These are phyloP conservation scores for Russula abietina DNA, from an alignment of 768 basidiomycete genomes.

Conservation along the genomic window DNA sequence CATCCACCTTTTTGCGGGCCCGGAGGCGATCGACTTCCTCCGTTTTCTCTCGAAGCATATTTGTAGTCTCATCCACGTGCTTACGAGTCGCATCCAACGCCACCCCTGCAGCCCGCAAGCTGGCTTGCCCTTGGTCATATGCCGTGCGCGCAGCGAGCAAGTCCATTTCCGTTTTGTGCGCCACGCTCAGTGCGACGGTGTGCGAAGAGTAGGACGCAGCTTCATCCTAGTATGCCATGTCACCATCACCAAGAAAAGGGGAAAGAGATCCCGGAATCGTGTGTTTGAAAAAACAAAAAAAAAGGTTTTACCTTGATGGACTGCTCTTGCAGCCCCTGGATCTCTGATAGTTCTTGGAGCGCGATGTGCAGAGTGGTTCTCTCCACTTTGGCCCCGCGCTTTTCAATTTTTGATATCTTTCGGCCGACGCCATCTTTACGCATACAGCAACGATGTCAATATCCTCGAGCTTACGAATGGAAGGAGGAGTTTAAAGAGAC, in stretches of 20 bases:
- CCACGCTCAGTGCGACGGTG: conserved; percentile 45
- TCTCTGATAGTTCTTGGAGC: conserved; percentile 55
- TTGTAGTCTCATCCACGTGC: conserved; percentile 52
- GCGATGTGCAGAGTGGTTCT: conserved; percentile 54
- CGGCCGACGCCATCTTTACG: conserved; percentile 51
- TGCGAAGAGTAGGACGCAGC: conserved; percentile 49
- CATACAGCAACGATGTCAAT: not conserved
- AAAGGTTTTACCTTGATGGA: conserved; percentile 45
- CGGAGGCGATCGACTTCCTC: conserved; percentile 65
- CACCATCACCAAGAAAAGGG: no score
- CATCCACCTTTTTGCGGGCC: conserved; percentile 60
- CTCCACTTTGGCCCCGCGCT: conserved; percentile 62
- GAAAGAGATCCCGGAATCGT: not conserved
- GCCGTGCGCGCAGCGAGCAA: conserved; percentile 50
- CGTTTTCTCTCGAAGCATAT: conserved; percentile 62
- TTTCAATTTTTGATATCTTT: conserved; percentile 62
- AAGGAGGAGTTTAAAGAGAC: not conserved
- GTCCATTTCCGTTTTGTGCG: conserved; percentile 58
- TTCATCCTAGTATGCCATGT: conserved; percentile 41
- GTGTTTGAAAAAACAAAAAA: not conserved
- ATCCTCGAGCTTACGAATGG: not conserved
- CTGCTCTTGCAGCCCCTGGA: conserved; percentile 66
- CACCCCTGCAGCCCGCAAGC: conserved; percentile 41
- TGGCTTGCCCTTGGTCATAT: conserved; percentile 25
- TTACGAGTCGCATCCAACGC: conserved; percentile 45